phyloP scores from a whole-genome alignment of 148 eudicot species.

The Vaccinium macrocarpon region DNA sequence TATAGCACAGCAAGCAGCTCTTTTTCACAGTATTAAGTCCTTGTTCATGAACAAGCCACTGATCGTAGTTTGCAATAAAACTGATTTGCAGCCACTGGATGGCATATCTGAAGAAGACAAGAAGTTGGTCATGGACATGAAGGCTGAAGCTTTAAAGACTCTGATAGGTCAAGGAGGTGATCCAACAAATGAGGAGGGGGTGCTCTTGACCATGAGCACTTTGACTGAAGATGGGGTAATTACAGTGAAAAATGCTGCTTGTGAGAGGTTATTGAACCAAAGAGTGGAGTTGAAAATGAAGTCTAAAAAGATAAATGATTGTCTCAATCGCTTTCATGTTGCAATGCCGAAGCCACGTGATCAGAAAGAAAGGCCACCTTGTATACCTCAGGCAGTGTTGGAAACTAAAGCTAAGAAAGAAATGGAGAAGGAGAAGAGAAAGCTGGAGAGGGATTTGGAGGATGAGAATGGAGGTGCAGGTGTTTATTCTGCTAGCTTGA shows the following conservation, averaged over 20 bases:
- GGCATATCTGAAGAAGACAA: slow-evolving; percentile 39
- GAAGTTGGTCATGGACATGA: no score
- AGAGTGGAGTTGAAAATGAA: slow-evolving; percentile 43
- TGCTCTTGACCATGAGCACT: no score
- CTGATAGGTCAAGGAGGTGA: no score
- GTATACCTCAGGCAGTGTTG: slow-evolving; percentile 77
- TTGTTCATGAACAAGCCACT: slow-evolving; percentile 60
- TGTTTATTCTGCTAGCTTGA: slow-evolving; percentile 87
- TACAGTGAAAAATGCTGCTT: no score
- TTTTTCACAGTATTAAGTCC: no score
- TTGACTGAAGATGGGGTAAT: no score
- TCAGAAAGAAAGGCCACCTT: slow-evolving; percentile 65
- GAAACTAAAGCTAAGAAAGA: slow-evolving; percentile 69
- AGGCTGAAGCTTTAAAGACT: no score
- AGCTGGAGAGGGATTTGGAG: slow-evolving; percentile 78
- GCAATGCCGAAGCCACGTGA: slow-evolving; percentile 91
- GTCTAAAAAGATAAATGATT: slow-evolving; percentile 10
- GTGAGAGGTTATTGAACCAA: slow-evolving; percentile 62
- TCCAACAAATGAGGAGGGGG: no score
- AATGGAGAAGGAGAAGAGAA: slow-evolving; percentile 48
- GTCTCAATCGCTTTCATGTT: slow-evolving; percentile 89
- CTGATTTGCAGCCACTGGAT: slow-evolving; percentile 84
- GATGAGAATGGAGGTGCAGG: slow-evolving; percentile 95
- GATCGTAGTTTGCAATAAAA: slow-evolving; percentile 81
- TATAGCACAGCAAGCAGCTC: no score